Evolutionary conservation across 306 rosid species (phyloP).

Genomic region (Mimosa bimucronata): DNA sequence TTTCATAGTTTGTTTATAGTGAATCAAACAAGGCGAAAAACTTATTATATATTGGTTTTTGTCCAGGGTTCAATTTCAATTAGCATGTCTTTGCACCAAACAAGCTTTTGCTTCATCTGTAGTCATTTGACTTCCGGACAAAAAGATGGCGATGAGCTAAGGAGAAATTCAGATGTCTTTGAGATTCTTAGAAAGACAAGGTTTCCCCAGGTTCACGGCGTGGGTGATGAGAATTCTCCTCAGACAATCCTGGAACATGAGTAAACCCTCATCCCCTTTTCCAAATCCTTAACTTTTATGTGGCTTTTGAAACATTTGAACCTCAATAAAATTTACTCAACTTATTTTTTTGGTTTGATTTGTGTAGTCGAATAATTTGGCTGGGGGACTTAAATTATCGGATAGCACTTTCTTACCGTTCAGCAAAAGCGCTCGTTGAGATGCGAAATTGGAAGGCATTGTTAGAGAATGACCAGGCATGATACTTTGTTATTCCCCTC

Average conservation of each 20-base stretch:
- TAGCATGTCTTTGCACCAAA: conserved; percentile 91
- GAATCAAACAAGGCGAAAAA: conserved; percentile 27
- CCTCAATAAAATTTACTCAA: conserved; percentile 6
- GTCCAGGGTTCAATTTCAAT: conserved; percentile 89
- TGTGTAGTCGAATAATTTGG: conserved; percentile 81
- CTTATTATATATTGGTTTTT: conserved; percentile 48
- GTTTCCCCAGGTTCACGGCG: conserved; percentile 66
- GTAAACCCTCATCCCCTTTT: conserved; percentile 46
- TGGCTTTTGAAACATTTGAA: conserved; percentile 12
- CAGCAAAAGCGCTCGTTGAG: conserved; percentile 83
- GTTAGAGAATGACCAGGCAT: conserved; percentile 83
- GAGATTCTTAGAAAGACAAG: conserved; percentile 86
- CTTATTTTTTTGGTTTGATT: conserved; percentile 27
- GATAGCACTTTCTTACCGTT: conserved; percentile 75
- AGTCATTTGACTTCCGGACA: conserved; percentile 93
- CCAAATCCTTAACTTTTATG: conserved; percentile 7
- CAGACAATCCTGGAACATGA: conserved; percentile 82
- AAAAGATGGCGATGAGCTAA: conserved; percentile 88
- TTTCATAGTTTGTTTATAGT: conserved; percentile 21
- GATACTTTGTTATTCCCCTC: conserved; percentile 31
- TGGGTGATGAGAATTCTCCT: conserved; percentile 67
- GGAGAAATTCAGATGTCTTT: conserved; percentile 87
- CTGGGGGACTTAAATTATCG: conserved; percentile 93
- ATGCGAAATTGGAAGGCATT: conserved; percentile 81
- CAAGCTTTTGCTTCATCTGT: conserved; percentile 93